Evolutionary conservation across 257 asterid species (phyloP).

Genomic region (Nicotiana otophora): DNA sequence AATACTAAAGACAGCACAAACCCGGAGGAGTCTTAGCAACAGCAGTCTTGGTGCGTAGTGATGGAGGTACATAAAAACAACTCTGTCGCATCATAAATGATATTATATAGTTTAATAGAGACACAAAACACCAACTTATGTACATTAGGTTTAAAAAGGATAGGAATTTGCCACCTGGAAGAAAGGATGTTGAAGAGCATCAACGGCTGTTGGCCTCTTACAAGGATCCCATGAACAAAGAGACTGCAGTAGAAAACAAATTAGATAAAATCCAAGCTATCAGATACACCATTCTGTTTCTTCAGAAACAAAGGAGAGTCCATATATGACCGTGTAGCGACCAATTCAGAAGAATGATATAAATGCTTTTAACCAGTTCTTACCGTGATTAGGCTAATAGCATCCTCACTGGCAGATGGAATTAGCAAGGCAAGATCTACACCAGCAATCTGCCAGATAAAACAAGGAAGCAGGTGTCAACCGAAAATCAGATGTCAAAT

Average conservation of each 20-base stretch:
- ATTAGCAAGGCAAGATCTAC: slow-evolving; percentile 46
- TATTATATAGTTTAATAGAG: neutral
- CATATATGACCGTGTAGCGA: neutral
- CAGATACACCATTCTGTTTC: neutral
- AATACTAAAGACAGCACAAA: slow-evolving; percentile 22
- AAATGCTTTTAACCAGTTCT: neutral
- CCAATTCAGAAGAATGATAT: neutral
- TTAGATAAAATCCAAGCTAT: neutral
- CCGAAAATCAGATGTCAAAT: neutral
- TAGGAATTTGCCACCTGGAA: slow-evolving; percentile 52
- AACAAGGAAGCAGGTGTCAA: neutral
- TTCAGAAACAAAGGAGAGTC: neutral
- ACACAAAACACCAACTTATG: neutral
- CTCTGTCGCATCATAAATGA: slow-evolving; percentile 41
- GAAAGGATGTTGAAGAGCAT: slow-evolving; percentile 91
- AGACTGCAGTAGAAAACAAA: slow-evolving; percentile 36
- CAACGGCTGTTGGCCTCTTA: slow-evolving; percentile 80
- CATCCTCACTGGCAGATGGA: slow-evolving; percentile 63
- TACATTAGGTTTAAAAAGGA: neutral
- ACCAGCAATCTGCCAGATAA: slow-evolving; percentile 24
- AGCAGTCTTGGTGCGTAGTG: slow-evolving; percentile 61
- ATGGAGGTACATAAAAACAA: slow-evolving; percentile 78
- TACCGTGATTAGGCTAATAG: slow-evolving; percentile 57
- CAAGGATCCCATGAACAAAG: slow-evolving; percentile 95
- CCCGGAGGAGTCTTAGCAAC: slow-evolving; percentile 65